A percentile compares a stretch with the other conserved stretches of the same genome.
These are phyloP conservation scores for Pinus taeda DNA, from an alignment of 75 land plant genomes.

Conservation along the genomic window DNA sequence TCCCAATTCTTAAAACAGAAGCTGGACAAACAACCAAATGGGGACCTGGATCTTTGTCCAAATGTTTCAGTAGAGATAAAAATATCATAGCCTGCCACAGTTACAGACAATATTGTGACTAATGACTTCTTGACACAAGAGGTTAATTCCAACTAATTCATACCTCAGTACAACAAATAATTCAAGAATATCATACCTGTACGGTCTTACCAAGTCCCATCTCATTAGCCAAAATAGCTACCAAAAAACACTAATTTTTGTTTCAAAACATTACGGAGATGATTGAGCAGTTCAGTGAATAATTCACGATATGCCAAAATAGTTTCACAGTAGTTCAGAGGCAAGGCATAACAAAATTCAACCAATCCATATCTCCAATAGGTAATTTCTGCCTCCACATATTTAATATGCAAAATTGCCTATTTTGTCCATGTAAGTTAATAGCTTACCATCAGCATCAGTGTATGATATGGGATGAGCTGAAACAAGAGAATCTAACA, in stretches of 20 bases:
- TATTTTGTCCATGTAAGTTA: too few species aligned
- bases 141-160: not conserved
- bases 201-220: slow-evolving; percentile 99
- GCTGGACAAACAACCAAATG: slow-evolving; percentile 97
- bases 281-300: not conserved
- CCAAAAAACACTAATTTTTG: slow-evolving; percentile 2
- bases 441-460: too few species aligned
- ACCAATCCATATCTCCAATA: not conserved
- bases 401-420: too few species aligned
- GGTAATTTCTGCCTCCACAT: too few species aligned
- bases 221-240: slow-evolving; percentile 98
- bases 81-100: slow-evolving; percentile 80
- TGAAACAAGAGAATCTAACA: too few species aligned
- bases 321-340: not conserved
- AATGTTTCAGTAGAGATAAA: slow-evolving; percentile 73
- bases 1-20: slow-evolving; percentile 95
- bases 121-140: slow-evolving; percentile 1
- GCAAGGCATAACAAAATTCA: not conserved
- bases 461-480: too few species aligned
- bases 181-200: slow-evolving; percentile 50
- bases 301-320: not conserved
- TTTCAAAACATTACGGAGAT: too few species aligned
- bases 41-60: slow-evolving; percentile 90
- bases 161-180: not conserved
- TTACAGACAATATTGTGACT: not conserved